phyloP scores from a whole-genome alignment of 192 early-diverging fungal genomes.

The Blastocladiella britannica region DNA sequence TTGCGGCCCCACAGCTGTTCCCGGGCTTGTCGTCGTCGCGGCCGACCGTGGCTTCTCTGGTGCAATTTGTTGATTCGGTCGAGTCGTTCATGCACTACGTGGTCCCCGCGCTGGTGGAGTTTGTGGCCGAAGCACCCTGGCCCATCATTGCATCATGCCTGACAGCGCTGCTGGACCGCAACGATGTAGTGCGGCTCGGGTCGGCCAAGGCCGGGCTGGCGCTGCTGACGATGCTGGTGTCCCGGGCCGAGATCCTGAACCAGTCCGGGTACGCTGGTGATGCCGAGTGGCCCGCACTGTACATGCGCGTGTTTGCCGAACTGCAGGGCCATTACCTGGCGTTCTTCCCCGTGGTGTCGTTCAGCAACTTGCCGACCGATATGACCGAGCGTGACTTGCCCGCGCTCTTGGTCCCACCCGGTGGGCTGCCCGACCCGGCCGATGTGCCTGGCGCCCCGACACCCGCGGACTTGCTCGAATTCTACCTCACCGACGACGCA shows the following conservation, averaged over 20 bases:
- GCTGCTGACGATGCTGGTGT: slow-evolving; percentile 73
- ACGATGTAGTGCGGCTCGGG: slow-evolving; percentile 68
- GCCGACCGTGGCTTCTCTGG: slow-evolving; percentile 5
- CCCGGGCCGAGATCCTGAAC: slow-evolving; percentile 72
- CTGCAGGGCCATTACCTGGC: slow-evolving; percentile 50
- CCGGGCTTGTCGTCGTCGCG: slow-evolving; percentile 23
- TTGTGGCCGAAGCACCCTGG: slow-evolving; percentile 65
- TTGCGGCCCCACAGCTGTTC: slow-evolving; percentile 50
- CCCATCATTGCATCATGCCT: slow-evolving; percentile 59
- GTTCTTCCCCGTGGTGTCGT: slow-evolving; percentile 59
- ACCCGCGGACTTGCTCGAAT: slow-evolving; percentile 13
- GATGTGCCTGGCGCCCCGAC: slow-evolving; percentile 11
- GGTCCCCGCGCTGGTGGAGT: slow-evolving; percentile 60
- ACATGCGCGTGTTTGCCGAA: slow-evolving; percentile 55
- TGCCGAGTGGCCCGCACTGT: slow-evolving; percentile 45
- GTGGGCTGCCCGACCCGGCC: slow-evolving; percentile 12
- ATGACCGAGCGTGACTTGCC: no score
- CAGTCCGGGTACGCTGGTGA: slow-evolving; percentile 19
- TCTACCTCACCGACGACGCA: slow-evolving; percentile 42
- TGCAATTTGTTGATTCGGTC: slow-evolving; percentile 35
- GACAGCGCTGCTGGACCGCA: slow-evolving; percentile 67
- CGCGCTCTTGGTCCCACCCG: slow-evolving; percentile 1
- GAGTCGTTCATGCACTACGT: slow-evolving; percentile 74
- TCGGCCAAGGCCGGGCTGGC: slow-evolving; percentile 67
- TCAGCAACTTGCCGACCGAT: neutral